Evolutionary conservation across 2,329 filamentous ascomycete genomes (phyloP).

Genomic region (Aspergillus phoenicis): DNA sequence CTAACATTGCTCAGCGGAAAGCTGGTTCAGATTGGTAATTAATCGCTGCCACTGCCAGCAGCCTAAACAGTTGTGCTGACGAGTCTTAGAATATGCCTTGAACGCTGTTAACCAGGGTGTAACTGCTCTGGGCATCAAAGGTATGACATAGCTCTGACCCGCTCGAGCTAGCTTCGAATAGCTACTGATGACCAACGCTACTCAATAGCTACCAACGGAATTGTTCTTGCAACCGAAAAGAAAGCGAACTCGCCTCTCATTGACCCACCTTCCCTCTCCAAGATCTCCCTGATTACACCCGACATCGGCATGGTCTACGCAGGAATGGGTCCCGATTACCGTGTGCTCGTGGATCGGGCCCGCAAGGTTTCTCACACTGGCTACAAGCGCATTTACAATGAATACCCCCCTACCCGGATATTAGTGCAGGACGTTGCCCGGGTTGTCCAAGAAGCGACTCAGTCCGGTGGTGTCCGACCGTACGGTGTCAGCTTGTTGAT

Average conservation of each 20-base stretch:
- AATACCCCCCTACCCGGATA: slow-evolving; percentile 99
- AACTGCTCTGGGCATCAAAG: slow-evolving; percentile 97
- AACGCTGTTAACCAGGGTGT: slow-evolving; percentile 99
- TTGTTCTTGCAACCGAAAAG: slow-evolving; percentile 98
- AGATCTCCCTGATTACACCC: slow-evolving; percentile 96
- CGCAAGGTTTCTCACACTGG: slow-evolving; percentile 97
- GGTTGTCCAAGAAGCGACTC: slow-evolving; percentile 98
- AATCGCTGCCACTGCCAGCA: neutral
- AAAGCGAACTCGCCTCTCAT: slow-evolving; percentile 97
- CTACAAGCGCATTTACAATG: slow-evolving; percentile 99
- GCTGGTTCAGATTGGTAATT: slow-evolving; percentile 92
- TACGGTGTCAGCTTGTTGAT: slow-evolving; percentile 96
- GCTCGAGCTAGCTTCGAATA: slow-evolving; percentile 7
- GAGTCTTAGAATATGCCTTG: slow-evolving; percentile 83
- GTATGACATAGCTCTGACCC: slow-evolving; percentile 50
- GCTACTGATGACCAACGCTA: slow-evolving; percentile 17
- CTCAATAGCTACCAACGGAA: slow-evolving; percentile 87
- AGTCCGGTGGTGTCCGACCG: slow-evolving; percentile 93
- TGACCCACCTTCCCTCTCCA: slow-evolving; percentile 90
- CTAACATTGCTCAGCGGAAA: slow-evolving; percentile 74
- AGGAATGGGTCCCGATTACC: slow-evolving; percentile 98
- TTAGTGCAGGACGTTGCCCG: slow-evolving; percentile 96
- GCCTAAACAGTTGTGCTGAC: slow-evolving; percentile 20
- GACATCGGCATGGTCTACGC: slow-evolving; percentile 99
- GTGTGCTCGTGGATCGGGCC: slow-evolving; percentile 94